These are phyloP conservation scores for Euptelea pleiosperma DNA, from an alignment of 164 flowering plant species.

Conservation along the genomic window DNA sequence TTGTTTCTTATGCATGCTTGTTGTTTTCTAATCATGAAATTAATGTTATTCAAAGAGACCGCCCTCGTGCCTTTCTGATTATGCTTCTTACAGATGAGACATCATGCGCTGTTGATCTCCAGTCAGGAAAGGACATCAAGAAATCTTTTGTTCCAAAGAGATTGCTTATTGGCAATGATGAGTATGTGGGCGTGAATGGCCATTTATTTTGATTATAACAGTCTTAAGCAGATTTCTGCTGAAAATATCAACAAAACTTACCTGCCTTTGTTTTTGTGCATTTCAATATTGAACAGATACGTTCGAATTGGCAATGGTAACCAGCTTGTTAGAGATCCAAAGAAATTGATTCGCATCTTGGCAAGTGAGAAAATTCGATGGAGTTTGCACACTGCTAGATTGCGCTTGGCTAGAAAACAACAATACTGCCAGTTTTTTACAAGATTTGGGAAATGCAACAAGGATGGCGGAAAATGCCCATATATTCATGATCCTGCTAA, in stretches of 20 bases:
- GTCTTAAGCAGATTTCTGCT: too few relatives aligned
- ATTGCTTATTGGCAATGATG: constrained; percentile 77
- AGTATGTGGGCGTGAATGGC: constrained; percentile 49
- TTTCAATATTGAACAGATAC: constrained; percentile 53
- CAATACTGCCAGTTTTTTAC: constrained; percentile 93
- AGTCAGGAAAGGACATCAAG: constrained; percentile 33
- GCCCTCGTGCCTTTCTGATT: constrained; percentile 2
- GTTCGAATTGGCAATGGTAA: constrained; percentile 93
- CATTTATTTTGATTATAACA: constrained; percentile 14
- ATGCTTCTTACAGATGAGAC: constrained; percentile 42
- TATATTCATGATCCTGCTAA: constrained; percentile 91
- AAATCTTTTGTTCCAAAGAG: constrained; percentile 68
- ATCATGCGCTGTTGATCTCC: constrained; percentile 26
- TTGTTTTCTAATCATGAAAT: background rate
- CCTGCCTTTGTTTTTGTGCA: background rate
- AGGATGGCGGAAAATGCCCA: constrained; percentile 82
- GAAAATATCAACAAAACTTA: too few relatives aligned
- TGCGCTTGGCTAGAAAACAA: constrained; percentile 64
- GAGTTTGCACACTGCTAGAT: constrained; percentile 94
- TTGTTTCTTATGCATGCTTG: background rate
- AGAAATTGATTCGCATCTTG: constrained; percentile 71
- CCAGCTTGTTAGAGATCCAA: constrained; percentile 89
- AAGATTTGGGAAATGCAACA: constrained; percentile 93
- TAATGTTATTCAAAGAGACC: background rate
- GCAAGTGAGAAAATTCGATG: constrained; percentile 94